Evolutionary conservation across 208 protist genomes (phyloP).

Genomic region (Leishmania major): DNA sequence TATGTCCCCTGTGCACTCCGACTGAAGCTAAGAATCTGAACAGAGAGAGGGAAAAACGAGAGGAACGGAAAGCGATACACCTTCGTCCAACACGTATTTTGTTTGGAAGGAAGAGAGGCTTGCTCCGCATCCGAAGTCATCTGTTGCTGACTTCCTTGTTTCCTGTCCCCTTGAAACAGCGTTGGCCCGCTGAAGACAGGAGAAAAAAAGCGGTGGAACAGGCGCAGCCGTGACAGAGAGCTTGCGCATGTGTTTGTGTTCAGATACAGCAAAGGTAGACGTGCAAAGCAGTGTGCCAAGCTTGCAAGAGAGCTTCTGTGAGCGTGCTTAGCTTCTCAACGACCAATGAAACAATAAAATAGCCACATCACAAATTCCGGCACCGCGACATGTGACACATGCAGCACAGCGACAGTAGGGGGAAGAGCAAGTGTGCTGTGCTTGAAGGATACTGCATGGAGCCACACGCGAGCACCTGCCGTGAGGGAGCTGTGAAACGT

Average conservation of each 20-base stretch:
- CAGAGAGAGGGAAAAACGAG: constrained; percentile 5
- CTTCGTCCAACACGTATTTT: constrained; percentile 12
- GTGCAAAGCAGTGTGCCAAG: neutral
- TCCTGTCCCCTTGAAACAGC: neutral
- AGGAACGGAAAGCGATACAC: neutral
- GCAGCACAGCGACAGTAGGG: neutral
- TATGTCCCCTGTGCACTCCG: neutral
- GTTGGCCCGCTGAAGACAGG: neutral
- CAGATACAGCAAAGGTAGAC: neutral
- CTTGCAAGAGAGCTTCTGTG: neutral
- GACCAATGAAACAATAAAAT: neutral
- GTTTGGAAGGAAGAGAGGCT: neutral
- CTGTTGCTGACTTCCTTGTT: neutral
- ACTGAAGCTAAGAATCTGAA: neutral
- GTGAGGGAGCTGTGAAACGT: neutral
- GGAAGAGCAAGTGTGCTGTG: neutral
- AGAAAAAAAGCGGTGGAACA: neutral
- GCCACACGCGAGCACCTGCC: neutral
- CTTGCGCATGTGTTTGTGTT: neutral
- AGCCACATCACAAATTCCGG: neutral
- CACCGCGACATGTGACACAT: neutral
- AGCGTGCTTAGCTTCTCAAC: neutral
- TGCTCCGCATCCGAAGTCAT: neutral
- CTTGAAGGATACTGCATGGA: neutral
- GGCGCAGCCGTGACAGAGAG: neutral